Conservation (phyloP, 306 rosid genomes). For the Quercus glauca region DNA sequence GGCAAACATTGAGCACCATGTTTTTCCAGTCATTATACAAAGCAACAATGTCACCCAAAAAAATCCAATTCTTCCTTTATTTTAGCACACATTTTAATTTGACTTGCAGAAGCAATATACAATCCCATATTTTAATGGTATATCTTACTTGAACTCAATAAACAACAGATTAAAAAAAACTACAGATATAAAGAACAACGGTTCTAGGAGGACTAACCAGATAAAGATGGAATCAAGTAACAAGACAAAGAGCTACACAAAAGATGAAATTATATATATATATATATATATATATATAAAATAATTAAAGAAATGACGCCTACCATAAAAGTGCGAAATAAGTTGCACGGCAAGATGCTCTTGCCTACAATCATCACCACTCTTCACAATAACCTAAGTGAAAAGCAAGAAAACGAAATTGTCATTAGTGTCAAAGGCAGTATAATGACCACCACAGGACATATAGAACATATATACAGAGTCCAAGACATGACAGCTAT, state of each 20-base stretch:
- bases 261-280: neutral
- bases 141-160: slow-evolving; percentile 10
- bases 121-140: neutral
- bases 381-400: slow-evolving; percentile 85
- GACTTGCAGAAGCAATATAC: neutral
- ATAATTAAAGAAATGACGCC: slow-evolving; percentile 15
- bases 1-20: neutral
- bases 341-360: slow-evolving; percentile 99
- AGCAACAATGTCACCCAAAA: neutral
- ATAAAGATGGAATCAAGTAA: neutral
- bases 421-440: slow-evolving; percentile 15
- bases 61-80: neutral
- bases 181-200: neutral
- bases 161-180: neutral
- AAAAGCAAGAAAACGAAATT: slow-evolving; percentile 19
- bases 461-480: slow-evolving; percentile 5
- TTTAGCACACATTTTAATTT: neutral
- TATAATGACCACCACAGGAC: slow-evolving; percentile 13
- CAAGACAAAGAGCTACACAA: slow-evolving; percentile 7
- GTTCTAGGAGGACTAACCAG: slow-evolving; percentile 5
- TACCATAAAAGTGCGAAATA: slow-evolving; percentile 96
- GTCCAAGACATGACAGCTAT: slow-evolving; percentile 4
- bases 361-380: slow-evolving; percentile 99
- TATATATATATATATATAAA: no score
- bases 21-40: neutral